Base-by-base conservation (phyloP, 306 rosid genomes). In the Oemleria cerasiformis region DNA sequence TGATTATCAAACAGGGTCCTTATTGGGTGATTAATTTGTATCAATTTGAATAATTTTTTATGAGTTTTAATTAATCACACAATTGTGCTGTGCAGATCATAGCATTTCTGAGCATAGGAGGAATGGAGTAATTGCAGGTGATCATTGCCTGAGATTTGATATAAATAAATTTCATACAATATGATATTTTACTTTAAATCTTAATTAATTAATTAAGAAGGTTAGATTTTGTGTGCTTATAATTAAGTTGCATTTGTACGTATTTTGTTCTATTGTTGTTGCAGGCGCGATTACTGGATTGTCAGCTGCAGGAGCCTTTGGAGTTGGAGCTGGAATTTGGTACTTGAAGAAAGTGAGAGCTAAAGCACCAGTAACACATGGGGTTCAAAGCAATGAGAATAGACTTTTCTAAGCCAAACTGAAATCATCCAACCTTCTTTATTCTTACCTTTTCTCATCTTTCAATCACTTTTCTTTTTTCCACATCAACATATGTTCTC, bases 301-400 rank as follows among this genome's bases (percentile, higher is more conserved):
- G 57, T 86, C 96, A 7, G 96, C 84, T 12, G 96, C 91, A 16
- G 87, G 96, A 20, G 90, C 82, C 38, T 43, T 94, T 49, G 96
- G 99, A 79, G 79, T 94, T 73, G 99, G 92, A 77, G 96, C 91
- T 70, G 89, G 83, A 49, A 78, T 91, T 77, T 89, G 94, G 96
- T 89, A 83, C 81, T 44, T 86, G 72, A 82, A 74, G 84, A 94
- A 84, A 88, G 82, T 88, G 80, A 89, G 87, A 69, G 91, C 88
- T 20, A 89, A 83, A 83, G 88, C 96, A 66, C 95, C 96, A 45
- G 90, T 86, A 3, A 88, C 96, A 15, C 89, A 96, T 80, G 97
- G 99, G 74, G 96, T 94, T 76, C 97, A 94, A 81, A 86, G 59
- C 77, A 94, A 88, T 19, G 97, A 89, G 42, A 94, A 94, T 72